Evolutionary conservation across 2,329 filamentous ascomycete genomes (phyloP), one percentile per base, ranked within the genome.

Genomic region (Penicillium griseofulvum): DNA sequence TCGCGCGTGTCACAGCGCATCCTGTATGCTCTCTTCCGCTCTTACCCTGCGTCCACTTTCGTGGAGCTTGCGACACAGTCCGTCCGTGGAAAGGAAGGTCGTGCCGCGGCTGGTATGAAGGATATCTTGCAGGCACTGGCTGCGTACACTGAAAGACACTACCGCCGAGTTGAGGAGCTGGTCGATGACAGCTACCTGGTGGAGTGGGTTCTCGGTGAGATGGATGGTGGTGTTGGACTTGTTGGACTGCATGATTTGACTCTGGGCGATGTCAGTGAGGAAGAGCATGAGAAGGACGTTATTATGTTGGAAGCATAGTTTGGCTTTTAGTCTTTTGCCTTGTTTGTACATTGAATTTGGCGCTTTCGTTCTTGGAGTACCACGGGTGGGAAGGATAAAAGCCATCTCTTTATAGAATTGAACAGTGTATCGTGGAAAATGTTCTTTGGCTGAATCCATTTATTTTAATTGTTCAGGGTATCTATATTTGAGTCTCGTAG

Each of bases 111-210:
- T 71, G 89, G 86, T 60, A 72, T 96, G 66, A 89, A 89, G 70
- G 91, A 96, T 66, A 86, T 99, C 4, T 73, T 97, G 37, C 88
- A 93, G 63, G 93, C 88, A n/a, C 79, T 99, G 55, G 87, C 85
- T 64, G 89, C 88, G 16, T 97, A 99, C 71, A 96, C 92, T 0
- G 91, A 97, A 74, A 83, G 92, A 61, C 94, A 99, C 73, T 97
- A 96, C 73, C 88, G 87, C 73, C 83, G 93, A 52, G 83, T 94
- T 64, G 92, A 96, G 71, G 93, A 96, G 68, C 77, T 97, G 65
- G 85, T 92, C 38, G 93, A 97, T 70, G 94, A 97, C 78, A 96
- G 92, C 69, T 97, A 92, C 75, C 76, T 99, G 66, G 84, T 97
- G 38, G 91, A 96, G 74, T 97, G 95, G 81, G 95, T 93, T 59